Base-by-base conservation (phyloP, 2,329 filamentous ascomycete genomes). In the Colletotrichum tropicale region DNA sequence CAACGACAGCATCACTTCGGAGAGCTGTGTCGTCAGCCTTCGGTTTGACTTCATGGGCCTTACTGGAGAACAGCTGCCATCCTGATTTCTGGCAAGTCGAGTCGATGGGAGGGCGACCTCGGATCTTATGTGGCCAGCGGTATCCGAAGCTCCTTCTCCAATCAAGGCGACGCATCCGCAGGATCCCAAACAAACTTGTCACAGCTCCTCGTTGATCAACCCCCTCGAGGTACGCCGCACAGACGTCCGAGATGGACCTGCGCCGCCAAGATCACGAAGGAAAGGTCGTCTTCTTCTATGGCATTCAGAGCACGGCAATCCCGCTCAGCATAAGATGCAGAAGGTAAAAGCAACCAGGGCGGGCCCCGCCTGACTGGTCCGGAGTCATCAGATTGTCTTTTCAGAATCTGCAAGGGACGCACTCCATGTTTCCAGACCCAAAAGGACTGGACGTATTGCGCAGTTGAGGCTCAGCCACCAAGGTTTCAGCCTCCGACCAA, bases 141-240 rank as follows among this genome's bases (percentile, higher is more conserved):
- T 36, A 24, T 62, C 56, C 58, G 32, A 69, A 34, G 10, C 24
- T 36, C 26, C 28, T 56, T 56, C 36, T 43, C 71, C 71, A 75
- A 74, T 68, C 61, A 74, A 64, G 66, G 24, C 64, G 13, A 55
- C 36, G 43, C 64, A 69, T 26, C 48, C 65, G n/a, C 70, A 65
- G 34, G 15, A 76, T 75, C 60, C 61, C 65, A 76, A 76, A 76
- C 74, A 76, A 61, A 66, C 71, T 71, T 76, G 74, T 66, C 74
- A 71, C 74, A 76, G 43, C 15, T 68, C 48, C 48, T 69, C 70
- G 70, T 71, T 74, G 71, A 76, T 66, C 74, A 58, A 52, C 28
- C 34, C 58, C 60, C 65, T n/a, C 13, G 66, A 61, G 60, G 60
- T 26, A 48, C 16, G 48, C 34, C 38, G 74, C 71, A 75, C 74